Evolutionary conservation across 495 filamentous ascomycete species (phyloP), one percentile per base, ranked within the genome.

Genomic region (Xylaria longipes): DNA sequence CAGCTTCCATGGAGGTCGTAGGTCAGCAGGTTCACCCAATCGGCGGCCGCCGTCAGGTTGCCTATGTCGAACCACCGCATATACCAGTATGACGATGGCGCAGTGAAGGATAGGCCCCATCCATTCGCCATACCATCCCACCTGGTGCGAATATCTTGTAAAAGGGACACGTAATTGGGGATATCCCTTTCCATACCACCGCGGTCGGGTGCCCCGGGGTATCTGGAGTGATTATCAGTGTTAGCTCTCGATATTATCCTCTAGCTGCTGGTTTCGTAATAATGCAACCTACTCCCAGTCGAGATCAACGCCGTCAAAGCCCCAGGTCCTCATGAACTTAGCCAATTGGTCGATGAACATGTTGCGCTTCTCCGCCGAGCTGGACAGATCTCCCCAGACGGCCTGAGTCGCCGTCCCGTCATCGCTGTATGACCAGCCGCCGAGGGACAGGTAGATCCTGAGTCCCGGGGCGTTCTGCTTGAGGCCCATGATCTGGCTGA

Each of bases 1-100:
- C 83, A 83, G 7, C 62, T 73, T 0, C 83, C 83, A 66, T 87
- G 75, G 17, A 80, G 52, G 60, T 75, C 75, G 43, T 74, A 76
- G 29, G 66, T 57, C n/a, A 69, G 33, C 14, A 75, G 11, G 5
- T 62, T 62, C 6, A 25, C 12, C 58, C 58, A 62, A 25, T 62
- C 58, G n/a, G 12, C 58, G 2, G 12, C 12, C 11, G 17, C 20
- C 6, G 6, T 41, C 5, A 41, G 5, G 35, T 25, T 41, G 33
- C 8, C 37, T 12, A 62, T n/a, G 12, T 62, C 58, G n/a, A 62
- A 62, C 6, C 12, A 15, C 2, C n/a, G 58, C 33, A 62, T 8
- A 25, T 62, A 62, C 58, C 58, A 62, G 37, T 11, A 62, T 6
- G 58, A 62, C 1, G 58, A 22, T 1, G 58, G 58, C 5, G 58